Conservation (phyloP, 1,284 basidiomycete genomes). For the Marasmius tenuissimus region DNA sequence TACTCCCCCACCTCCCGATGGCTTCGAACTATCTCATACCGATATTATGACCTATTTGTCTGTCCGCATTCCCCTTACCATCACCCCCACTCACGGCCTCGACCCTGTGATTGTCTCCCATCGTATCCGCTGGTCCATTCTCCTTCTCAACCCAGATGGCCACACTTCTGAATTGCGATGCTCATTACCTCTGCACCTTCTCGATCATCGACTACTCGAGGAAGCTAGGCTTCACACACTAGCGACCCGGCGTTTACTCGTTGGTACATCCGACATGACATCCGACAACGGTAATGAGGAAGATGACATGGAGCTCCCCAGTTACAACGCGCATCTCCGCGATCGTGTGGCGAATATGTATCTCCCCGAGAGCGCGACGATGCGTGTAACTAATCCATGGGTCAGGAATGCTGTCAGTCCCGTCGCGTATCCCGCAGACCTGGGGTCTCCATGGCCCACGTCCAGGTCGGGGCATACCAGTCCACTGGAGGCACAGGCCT, state of each 20-base stretch:
- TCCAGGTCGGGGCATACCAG: conserved; percentile 31
- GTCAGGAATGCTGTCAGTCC: conserved; percentile 40
- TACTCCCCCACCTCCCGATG: conserved; percentile 1
- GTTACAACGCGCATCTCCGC: conserved; percentile 84
- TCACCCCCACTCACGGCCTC: conserved; percentile 63
- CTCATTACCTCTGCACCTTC: conserved; percentile 83
- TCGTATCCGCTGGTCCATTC: conserved; percentile 72
- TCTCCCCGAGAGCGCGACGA: conserved; percentile 59
- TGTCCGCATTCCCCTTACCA: conserved; percentile 47
- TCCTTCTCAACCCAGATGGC: conserved; percentile 84
- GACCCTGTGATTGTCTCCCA: conserved; percentile 77
- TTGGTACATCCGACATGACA: conserved; percentile 27
- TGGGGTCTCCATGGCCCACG: conserved; percentile 19
- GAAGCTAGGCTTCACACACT: conserved; percentile 75
- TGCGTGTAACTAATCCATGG: conserved; percentile 70
- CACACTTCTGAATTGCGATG: conserved; percentile 91
- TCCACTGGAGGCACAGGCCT: conserved; percentile 34
- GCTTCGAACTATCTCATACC: conserved; percentile 24
- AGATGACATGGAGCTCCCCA: conserved; percentile 77
- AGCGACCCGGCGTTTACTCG: neutral
- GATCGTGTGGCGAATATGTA: conserved; percentile 86
- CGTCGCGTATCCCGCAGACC: conserved; percentile 18
- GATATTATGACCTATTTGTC: conserved; percentile 51
- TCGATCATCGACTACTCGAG: conserved; percentile 69
- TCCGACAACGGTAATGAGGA: conserved; percentile 51